Conservation (phyloP, 768 basidiomycete species). For the Russula olivacea region DNA sequence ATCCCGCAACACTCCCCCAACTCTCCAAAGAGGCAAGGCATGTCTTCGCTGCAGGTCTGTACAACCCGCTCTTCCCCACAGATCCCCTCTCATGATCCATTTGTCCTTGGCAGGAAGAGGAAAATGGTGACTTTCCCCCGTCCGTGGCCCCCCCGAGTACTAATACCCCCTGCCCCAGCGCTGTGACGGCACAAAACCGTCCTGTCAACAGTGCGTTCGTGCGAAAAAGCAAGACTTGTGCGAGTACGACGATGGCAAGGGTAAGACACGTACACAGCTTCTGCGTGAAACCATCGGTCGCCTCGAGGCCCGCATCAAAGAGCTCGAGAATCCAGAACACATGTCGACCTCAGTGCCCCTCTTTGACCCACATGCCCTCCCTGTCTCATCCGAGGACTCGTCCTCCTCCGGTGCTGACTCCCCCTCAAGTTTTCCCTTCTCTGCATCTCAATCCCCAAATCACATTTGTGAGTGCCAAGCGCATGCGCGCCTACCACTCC, state of each 20-base stretch:
- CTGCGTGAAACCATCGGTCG: conserved; percentile 71
- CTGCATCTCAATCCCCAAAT: conserved; percentile 32
- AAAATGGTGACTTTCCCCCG: conserved; percentile 20
- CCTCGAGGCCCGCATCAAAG: conserved; percentile 63
- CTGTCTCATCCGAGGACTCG: conserved; percentile 29
- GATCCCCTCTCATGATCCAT: background rate
- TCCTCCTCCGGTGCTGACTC: conserved; percentile 34
- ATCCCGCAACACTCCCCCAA: conserved; percentile 20
- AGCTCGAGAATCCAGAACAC: conserved; percentile 72
- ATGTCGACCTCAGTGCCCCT: conserved; percentile 60
- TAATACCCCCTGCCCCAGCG: conserved; percentile 38
- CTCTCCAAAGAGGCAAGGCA: conserved; percentile 26
- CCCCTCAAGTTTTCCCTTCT: conserved; percentile 31
- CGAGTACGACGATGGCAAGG: conserved; percentile 81
- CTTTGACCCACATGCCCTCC: conserved; percentile 56
- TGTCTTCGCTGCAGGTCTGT: conserved; percentile 27
- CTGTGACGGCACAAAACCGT: conserved; percentile 71
- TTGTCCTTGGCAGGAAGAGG: conserved; percentile 19
- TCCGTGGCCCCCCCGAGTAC: background rate
- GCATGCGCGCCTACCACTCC: conserved; percentile 36
- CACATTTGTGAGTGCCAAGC: conserved; percentile 40
- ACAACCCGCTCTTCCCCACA: background rate
- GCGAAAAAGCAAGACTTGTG: conserved; percentile 72
- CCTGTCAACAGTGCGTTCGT: conserved; percentile 71
- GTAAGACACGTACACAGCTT: conserved; percentile 74